Evolutionary conservation across 371 early-diverging fungal species (phyloP).

Genomic region (Mucor racemosus): DNA sequence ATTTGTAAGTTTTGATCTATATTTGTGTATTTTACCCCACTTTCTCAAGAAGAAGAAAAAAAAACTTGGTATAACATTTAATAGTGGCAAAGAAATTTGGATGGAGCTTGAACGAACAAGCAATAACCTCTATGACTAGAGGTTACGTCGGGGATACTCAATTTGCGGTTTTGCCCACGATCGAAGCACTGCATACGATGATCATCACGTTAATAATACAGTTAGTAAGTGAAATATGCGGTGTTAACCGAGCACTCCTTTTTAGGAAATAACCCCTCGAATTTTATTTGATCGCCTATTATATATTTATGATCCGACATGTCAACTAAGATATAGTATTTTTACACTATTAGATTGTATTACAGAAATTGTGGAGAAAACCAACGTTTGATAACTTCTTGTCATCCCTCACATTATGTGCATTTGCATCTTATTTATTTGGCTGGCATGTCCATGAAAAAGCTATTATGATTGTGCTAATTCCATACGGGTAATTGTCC

Average conservation of each 20-base stretch:
- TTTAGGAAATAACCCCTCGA: neutral
- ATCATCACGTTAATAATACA: slow-evolving; percentile 76
- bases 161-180: slow-evolving; percentile 81
- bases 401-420: slow-evolving; percentile 77
- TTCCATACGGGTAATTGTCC: slow-evolving; percentile 70
- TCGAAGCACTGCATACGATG: slow-evolving; percentile 79
- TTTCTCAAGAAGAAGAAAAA: slow-evolving; percentile 37
- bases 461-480: slow-evolving; percentile 85
- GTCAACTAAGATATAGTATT: no score
- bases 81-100: slow-evolving; percentile 49
- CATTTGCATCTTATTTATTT: slow-evolving; percentile 88
- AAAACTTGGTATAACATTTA: neutral
- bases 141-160: slow-evolving; percentile 91
- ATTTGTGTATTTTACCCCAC: neutral
- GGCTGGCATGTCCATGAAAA: slow-evolving; percentile 99
- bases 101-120: slow-evolving; percentile 50
- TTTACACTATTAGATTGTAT: slow-evolving; percentile 30
- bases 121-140: slow-evolving; percentile 77
- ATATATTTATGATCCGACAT: no score
- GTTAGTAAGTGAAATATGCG: slow-evolving; percentile 48
- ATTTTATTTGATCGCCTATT: no score
- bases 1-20: slow-evolving; percentile 30
- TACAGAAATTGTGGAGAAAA: slow-evolving; percentile 63
- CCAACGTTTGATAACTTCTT: slow-evolving; percentile 78
- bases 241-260: neutral